Base-by-base conservation (phyloP, 208 protist species). In the Crithidia fasciculata region DNA sequence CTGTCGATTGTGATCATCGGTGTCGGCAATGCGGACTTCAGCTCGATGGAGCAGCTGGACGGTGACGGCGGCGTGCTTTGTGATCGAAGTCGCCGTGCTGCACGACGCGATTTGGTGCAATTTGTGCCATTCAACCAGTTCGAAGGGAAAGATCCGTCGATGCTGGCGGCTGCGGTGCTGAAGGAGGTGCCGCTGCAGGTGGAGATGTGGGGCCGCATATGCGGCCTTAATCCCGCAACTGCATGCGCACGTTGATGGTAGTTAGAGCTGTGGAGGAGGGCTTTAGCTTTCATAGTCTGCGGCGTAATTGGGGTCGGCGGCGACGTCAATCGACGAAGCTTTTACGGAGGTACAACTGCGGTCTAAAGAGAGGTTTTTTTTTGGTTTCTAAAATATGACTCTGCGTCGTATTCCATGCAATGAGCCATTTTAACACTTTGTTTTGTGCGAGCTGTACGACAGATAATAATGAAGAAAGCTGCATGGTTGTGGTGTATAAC, bases 1-100 rank as follows among this genome's bases (percentile, higher is more conserved):
- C 41, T 98, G n/a, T 91, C 85, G 7, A 95, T 98, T 64, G 70
- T 98, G 56, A 98, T 98, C 76, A 84, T 98, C 49, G 95, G 96
- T 53, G 81, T 98, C 50, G 96, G 96, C 37, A 76, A 55, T 45
- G 94, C 92, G 2, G 74, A 97, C 74, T 98, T 98, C 78, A 50
- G 3, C n/a, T 83, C 88, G 43, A 98, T 98, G 96, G 84, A 93
- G n/a, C 62, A 71, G n/a, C 80, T 98, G 2, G 96, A 98, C 69
- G 86, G 83, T 59, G 96, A 98, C 78, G 93, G 91, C n/a, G 63
- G 64, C 19, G 56, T 61, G 4, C 66, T 92, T 3, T 2, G 54
- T 0, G 69, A 78, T 43, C 28, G 57, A 6, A 9, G 60, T n/a
- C 57, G 63, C 0, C 63, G 67, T 15, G 37, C 40, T 6, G 55